These are phyloP conservation scores for Sporothrix brasiliensis DNA, from an alignment of 2,329 filamentous ascomycete genomes.

Conservation along the genomic window DNA sequence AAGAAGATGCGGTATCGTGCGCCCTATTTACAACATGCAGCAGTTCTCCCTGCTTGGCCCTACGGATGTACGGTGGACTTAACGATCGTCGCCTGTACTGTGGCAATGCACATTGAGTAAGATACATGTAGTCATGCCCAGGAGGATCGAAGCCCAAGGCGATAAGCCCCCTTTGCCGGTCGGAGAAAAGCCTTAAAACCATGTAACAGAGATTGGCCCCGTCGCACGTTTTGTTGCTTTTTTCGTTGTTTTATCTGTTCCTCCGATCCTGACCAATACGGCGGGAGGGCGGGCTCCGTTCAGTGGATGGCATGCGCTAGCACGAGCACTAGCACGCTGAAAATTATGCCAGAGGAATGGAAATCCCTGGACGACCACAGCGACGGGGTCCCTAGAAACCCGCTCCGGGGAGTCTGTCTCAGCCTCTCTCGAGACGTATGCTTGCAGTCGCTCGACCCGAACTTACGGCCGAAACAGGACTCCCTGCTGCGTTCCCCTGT, in stretches of 20 bases:
- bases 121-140: too few relatives aligned
- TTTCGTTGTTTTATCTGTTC: neutral
- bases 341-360: neutral
- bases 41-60: neutral
- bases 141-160: neutral
- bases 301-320: neutral
- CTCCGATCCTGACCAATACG: neutral
- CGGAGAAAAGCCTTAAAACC: slow-evolving; percentile 13
- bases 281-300: too few relatives aligned
- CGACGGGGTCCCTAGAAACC: neutral
- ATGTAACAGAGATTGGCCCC: neutral
- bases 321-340: neutral
- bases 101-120: too few relatives aligned
- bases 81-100: neutral
- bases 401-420: neutral
- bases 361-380: neutral
- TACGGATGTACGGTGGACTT: slow-evolving; percentile 1
- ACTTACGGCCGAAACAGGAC: slow-evolving; percentile 5
- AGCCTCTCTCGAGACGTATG: too few relatives aligned
- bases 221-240: neutral
- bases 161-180: neutral
- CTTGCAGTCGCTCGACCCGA: neutral
- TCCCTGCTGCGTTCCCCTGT: neutral
- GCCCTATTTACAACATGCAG: too few relatives aligned
- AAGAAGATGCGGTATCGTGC: neutral